Evolutionary conservation across 305 asterid genomes (phyloP), one percentile per base, ranked within the genome.

Genomic region (Fraxinus sp.): DNA sequence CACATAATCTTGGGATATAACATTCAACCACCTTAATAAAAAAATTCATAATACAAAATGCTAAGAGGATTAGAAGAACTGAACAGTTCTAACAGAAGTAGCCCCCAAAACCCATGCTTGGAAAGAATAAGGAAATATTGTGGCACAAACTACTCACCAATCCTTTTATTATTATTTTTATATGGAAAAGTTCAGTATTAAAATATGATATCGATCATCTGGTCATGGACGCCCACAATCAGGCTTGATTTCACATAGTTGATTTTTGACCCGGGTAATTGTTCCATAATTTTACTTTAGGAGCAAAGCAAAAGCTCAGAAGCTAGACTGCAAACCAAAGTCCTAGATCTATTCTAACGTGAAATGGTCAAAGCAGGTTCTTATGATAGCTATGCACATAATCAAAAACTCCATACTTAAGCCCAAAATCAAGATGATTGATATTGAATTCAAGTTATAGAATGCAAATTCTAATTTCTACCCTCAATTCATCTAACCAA

Each of bases 291-390:
- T 66, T 74, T 41, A 85, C 28, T 68, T 32, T 71, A 66, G 78
- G 32, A 84, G 41, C 18, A 55, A 79, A 49, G 13, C 41, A 80
- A 20, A 33, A 68, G 75, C 87, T 57, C 46, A 32, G 14, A 37
- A 62, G 11, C 66, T 2, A 78, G 22, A 26, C 8, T 49, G 83
- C 81, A 46, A 36, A 79, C 76, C 52, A 24, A 66, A 28, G 72
- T 30, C 64, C 32, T 22, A 78, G 76, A 82, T 79, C 74, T 32
- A 32, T 3, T 32, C 35, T 70, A 37, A 78, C 75, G 46, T 8
- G 13, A 9, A 39, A 39, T 39, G 46, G 32, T 77, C 64, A 77
- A 41, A 57, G 35, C 77, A 78, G 66, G 7, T 85, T 24, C n/a
- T 9, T 13, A 16, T 9, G 22, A 74, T 37, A 57, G 44, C 20